Evolutionary conservation across 768 basidiomycete species (phyloP), one percentile per base, ranked within the genome.

Genomic region (Amyloporia xantha): DNA sequence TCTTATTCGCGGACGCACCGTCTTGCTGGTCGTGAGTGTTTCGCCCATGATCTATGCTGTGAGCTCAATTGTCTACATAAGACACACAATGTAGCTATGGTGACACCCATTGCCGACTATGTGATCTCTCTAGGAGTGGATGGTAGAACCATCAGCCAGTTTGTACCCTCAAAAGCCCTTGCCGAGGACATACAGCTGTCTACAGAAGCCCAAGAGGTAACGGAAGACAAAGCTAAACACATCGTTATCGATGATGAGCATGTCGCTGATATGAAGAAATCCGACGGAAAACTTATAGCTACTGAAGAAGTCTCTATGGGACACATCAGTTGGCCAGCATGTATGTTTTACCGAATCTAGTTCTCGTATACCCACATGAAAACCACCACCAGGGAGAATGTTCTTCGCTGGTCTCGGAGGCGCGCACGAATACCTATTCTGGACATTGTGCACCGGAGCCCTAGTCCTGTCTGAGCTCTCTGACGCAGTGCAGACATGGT

Each of bases 81-180:
- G 72, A 74, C 74, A 0, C 74, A 76, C 56, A 73, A 74, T 50
- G 69, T 82, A 25, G 73, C 74, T 1, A 66, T 83, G 62, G 66
- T 72, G 3, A 66, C 66, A 10, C 71, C 77, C 7, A 70, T 81
- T 19, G 77, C 81, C 5, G 68, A 72, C 4, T 76, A 74, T 50
- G 73, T 81, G 4, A 72, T 84, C 5, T 74, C 76, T 1, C 53
- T 84, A n/a, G 70, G 70, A n/a, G n/a, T 20, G 76, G 82, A 52
- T 82, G 83, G 0, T 68, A 71, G 1, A 64, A n/a, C n/a, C n/a
- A n/a, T n/a, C n/a, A n/a, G n/a, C n/a, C n/a, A n/a, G n/a, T n/a
- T 54, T 78, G 75, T 1, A 67, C 76, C 21, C 59, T 79, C 2
- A 68, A 72, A 0, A 75, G 72, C 4, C 71, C 68, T 0, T 63